Percentiles rank a stretch among this genome's conserved stretches.
These are phyloP conservation scores for Plectosphaerella sp. DNA, from an alignment of 2,329 filamentous ascomycete genomes.

Conservation along the genomic window DNA sequence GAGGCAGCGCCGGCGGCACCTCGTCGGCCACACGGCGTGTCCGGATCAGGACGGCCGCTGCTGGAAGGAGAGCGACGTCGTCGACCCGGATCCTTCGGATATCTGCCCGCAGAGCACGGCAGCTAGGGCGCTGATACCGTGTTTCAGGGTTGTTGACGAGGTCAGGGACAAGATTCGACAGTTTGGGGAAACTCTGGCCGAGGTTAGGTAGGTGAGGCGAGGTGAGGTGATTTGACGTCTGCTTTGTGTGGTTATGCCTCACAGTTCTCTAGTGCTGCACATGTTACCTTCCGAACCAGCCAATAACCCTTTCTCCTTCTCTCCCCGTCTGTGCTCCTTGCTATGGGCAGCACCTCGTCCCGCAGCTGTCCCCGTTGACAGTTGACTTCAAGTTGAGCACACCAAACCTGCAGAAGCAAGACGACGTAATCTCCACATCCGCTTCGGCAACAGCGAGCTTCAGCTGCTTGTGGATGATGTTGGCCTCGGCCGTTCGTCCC, in stretches of 20 bases:
- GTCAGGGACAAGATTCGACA: constrained; percentile 19
- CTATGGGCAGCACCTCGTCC: no score
- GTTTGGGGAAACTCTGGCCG: constrained; percentile 3
- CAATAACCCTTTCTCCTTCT: neutral
- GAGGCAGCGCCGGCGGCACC: constrained; percentile 20
- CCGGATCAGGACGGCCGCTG: constrained; percentile 17
- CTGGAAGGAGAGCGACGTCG: constrained; percentile 15
- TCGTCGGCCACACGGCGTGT: constrained; percentile 20
- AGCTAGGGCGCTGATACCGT: constrained; percentile 17
- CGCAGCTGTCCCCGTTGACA: no score
- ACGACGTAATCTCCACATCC: constrained; percentile 25
- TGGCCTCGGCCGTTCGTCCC: constrained; percentile 35
- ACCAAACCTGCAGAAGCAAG: constrained; percentile 26
- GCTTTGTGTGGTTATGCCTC: neutral
- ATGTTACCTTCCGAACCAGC: neutral
- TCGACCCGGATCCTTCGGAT: constrained; percentile 18
- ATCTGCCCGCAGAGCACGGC: constrained; percentile 18
- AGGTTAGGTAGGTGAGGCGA: no score
- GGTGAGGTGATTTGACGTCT: neutral
- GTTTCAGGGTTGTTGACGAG: constrained; percentile 23
- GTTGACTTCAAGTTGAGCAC: neutral
- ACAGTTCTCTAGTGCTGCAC: neutral
- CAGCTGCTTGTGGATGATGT: constrained; percentile 19
- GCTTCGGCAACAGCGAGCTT: constrained; percentile 17
- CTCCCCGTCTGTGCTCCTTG: no score